Conservation (phyloP, 495 filamentous ascomycete genomes). For the Aspergillus ellipticus region DNA sequence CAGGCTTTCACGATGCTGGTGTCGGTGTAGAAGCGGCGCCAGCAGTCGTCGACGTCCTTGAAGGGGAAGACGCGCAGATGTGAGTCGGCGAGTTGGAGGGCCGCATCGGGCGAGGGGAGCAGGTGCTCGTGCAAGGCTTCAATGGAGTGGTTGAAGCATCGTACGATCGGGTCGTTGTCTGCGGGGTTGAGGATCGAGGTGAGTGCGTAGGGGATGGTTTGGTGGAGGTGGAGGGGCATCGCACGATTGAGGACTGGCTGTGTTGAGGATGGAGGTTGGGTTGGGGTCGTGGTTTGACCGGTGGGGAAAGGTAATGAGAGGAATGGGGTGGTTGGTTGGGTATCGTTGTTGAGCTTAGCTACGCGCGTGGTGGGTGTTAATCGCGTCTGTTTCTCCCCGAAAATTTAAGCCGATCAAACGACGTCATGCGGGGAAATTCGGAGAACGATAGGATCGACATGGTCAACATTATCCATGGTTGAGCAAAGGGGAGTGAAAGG, state of each 20-base stretch:
- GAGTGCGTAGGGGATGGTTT: conserved; percentile 22
- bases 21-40: conserved; percentile 76
- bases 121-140: conserved; percentile 29
- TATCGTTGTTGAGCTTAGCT: not conserved
- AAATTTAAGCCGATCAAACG: not conserved
- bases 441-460: not conserved
- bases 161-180: conserved; percentile 40
- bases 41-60: conserved; percentile 68
- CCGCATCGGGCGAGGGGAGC: conserved; percentile 28
- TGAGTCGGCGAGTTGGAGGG: conserved; percentile 45
- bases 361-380: not conserved
- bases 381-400: not conserved
- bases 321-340: not conserved
- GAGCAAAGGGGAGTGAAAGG: not conserved
- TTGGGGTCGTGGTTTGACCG: not conserved
- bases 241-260: too few species aligned
- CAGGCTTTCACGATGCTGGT: conserved; percentile 64
- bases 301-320: not conserved
- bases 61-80: conserved; percentile 76
- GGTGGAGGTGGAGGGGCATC: conserved; percentile 4
- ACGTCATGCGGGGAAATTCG: conserved; percentile 12
- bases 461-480: not conserved
- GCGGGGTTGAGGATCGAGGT: conserved; percentile 27
- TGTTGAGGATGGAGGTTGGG: not conserved
- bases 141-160: conserved; percentile 29